phyloP scores from a whole-genome alignment of 139 green algal genomes.

The Asterochloris erici region DNA sequence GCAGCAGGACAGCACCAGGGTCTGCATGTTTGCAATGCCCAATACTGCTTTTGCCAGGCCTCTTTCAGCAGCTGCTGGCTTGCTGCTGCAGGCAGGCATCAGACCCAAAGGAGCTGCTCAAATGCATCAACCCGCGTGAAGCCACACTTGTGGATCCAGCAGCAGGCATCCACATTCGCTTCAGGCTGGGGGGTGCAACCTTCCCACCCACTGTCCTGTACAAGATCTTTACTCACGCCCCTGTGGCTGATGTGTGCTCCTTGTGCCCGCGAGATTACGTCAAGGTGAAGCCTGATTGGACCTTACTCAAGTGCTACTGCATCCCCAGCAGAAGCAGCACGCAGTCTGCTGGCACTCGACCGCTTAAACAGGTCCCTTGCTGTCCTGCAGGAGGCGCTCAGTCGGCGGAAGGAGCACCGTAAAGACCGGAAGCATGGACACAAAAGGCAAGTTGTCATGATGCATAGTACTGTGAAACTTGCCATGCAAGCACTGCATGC shows the following conservation, averaged over 20 bases:
- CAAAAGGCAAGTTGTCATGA: conserved; percentile 33
- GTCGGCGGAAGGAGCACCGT: neutral
- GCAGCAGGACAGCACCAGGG: neutral
- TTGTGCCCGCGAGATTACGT: conserved; percentile 43
- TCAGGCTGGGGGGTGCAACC: conserved; percentile 64
- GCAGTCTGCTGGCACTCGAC: neutral
- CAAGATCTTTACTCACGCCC: conserved; percentile 79
- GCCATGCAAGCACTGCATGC: neutral
- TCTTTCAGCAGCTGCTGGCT: neutral
- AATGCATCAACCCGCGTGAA: conserved; percentile 61
- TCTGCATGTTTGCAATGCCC: neutral
- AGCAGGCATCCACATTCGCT: conserved; percentile 66
- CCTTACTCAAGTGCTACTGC: too few relatives aligned
- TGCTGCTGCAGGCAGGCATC: conserved; percentile 36
- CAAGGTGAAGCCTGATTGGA: neutral
- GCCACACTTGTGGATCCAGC: conserved; percentile 65
- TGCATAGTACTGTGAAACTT: neutral
- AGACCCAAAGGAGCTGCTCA: conserved; percentile 55
- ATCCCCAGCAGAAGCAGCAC: neutral
- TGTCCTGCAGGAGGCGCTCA: neutral
- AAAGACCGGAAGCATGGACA: conserved; percentile 32
- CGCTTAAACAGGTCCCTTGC: neutral
- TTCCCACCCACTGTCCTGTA: conserved; percentile 80
- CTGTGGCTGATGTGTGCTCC: conserved; percentile 41
- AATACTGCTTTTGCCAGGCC: neutral